Percentiles rank a stretch among this genome's conserved stretches.
Evolutionary conservation across 2,329 filamentous ascomycete species (phyloP).

Genomic region (Trichoderma pleuroti): DNA sequence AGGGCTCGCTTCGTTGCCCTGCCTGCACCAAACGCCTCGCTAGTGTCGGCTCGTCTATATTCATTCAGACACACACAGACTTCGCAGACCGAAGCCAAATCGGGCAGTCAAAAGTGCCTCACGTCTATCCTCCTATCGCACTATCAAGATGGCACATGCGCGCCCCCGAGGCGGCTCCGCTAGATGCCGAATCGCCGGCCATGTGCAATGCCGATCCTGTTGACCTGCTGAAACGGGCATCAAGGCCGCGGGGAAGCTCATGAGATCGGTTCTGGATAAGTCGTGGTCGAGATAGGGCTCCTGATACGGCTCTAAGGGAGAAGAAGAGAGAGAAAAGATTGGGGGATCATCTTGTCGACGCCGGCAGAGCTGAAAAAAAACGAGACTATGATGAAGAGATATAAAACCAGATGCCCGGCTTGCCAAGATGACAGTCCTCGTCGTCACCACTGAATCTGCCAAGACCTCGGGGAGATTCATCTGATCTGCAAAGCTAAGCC

Average conservation of each 20-base stretch:
- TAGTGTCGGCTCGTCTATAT: background rate
- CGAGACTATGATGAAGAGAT: background rate
- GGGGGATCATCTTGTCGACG: background rate
- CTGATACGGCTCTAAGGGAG: background rate
- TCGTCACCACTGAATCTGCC: background rate
- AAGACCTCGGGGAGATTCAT: background rate
- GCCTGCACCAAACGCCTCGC: background rate
- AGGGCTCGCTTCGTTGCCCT: background rate
- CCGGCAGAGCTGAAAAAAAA: background rate
- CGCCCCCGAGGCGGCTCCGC: background rate
- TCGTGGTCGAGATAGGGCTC: constrained; percentile 9
- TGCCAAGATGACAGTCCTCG: background rate
- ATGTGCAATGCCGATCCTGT: constrained; percentile 19
- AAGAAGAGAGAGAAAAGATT: background rate
- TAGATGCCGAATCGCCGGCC: constrained; percentile 22
- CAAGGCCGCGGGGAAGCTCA: constrained; percentile 8
- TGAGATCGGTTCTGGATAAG: background rate
- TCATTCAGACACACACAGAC: background rate
- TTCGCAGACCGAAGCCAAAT: constrained; percentile 17
- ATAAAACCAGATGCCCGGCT: background rate
- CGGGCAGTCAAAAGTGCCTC: background rate
- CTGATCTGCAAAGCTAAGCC: background rate
- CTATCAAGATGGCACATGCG: constrained; percentile 17
- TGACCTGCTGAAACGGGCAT: constrained; percentile 24
- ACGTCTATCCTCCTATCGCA: constrained; percentile 10